Base-by-base conservation (phyloP, 192 early-diverging fungal genomes). In the Irineochytrium annulatum region DNA sequence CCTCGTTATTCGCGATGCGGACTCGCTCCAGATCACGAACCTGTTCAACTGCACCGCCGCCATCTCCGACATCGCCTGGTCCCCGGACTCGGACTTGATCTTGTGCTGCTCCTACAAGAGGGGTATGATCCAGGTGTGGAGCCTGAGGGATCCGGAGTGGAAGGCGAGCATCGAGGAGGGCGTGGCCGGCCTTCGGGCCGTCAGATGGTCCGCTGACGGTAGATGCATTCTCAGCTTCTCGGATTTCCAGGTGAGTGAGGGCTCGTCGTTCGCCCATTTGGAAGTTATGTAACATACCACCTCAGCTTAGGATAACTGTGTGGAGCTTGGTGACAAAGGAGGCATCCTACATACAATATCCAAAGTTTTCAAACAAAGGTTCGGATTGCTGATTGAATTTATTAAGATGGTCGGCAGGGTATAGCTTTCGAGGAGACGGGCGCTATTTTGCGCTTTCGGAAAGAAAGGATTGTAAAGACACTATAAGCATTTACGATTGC, bases 1-100 rank as follows among this genome's bases (percentile, higher is more conserved):
- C 16, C 73, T 93, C 26, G 77, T 91, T 20, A 76, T 93, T 62
- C 82, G 91, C 22, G 77, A 89, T 37, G 70, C 82, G 0, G 62
- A 76, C 13, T 72, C 86, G 3, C 78, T 91, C 41, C 67, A 81
- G 44, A 78, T 92, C 56, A 43, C 83, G 6, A 73, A 75, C 43
- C 66, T 84, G 1, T 89, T 83, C 49, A 72, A 78, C 26, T 79
- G 67, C 41, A 39, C 52, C 8, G 72, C 74, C 37, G 27, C 33
- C 34, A 78, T 91, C 53, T 64, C 82, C 28, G 63, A 71, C 14
- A 63, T 92, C 5, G 69, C 59, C 5, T 93, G 87, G 89, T 83
- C 86, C 0, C 73, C 80, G 1, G 76, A 87, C 62, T 88, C 87
- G 2, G 54, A 79, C 20, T 69, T 84, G 52, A 46, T 92, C 20